Evolutionary conservation across 345 rosid species (phyloP), one percentile per base, ranked within the genome.

Genomic region (Microthlaspi erraticum): DNA sequence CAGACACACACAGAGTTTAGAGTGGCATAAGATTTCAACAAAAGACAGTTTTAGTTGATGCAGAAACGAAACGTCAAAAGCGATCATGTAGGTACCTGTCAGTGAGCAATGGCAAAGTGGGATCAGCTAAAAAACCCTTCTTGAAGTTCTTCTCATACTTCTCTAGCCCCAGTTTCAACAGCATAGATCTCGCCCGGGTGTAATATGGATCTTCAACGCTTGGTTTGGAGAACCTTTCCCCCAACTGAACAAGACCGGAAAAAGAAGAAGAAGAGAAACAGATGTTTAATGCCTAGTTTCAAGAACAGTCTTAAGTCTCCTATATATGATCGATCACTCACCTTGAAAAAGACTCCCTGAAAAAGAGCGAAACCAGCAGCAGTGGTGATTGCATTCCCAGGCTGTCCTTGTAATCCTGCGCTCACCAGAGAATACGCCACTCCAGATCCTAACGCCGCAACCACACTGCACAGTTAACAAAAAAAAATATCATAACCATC

Each of bases 381-480:
- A 29, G 96, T 89, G 20, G 87, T 54, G 55, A 88, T 73, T 41
- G 95, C 99, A 83, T 83, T 91, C 60, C 71, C 77, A 10, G 78
- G 86, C 26, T 73, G 91, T 78, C 93, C 93, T 64, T 87, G 84
- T 52, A 89, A 89, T 9, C 96, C 97, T 74, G 84, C 39, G 43
- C 97, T 91, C 77, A 94, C 97, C 56, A 94, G 72, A 29, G 96
- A 85, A 81, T 83, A 94, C 45, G 85, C 68, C n/a, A 82, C 88
- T 50, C 97, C 99, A 33, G 96, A 94, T 79, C 99, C 95, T 66
- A 94, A 94, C 60, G 96, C 96, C 37, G 97, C 97, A 10, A 58
- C 95, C 93, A 94, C 88, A 78, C 99, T 93, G 88, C 87, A 73
- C 49, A 64, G 44, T 49, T 16, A 51, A 38, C 31, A 68, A 26